phyloP scores from a whole-genome alignment of 1,284 basidiomycete species.

The Malassezia nana region DNA sequence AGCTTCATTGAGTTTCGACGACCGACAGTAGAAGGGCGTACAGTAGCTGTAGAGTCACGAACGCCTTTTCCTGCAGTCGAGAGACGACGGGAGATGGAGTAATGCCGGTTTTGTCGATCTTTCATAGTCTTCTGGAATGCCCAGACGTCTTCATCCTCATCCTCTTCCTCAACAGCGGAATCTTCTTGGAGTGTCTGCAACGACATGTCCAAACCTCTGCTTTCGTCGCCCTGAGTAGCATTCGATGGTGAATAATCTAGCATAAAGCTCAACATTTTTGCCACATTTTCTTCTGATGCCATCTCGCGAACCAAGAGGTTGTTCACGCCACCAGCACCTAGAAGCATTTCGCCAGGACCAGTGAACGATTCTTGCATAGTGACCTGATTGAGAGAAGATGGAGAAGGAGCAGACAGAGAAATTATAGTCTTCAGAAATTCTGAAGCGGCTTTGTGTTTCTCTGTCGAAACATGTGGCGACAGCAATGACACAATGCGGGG shows the following conservation, averaged over 20 bases:
- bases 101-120: slow-evolving; percentile 7
- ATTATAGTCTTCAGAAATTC: slow-evolving; percentile 93
- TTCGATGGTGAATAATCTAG: slow-evolving; percentile 51
- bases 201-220: neutral
- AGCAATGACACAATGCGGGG: slow-evolving; percentile 70
- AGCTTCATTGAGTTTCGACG: slow-evolving; percentile 31
- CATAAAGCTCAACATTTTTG: slow-evolving; percentile 69
- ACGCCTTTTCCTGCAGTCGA: slow-evolving; percentile 14
- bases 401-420: slow-evolving; percentile 81
- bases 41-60: slow-evolving; percentile 37
- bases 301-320: slow-evolving; percentile 83
- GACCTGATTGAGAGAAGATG: slow-evolving; percentile 53
- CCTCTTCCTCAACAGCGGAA: slow-evolving; percentile 41
- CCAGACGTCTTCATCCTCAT: slow-evolving; percentile 37
- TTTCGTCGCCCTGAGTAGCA: neutral
- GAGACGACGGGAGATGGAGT: neutral
- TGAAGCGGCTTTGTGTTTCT: slow-evolving; percentile 75
- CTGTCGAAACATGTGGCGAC: slow-evolving; percentile 65
- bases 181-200: slow-evolving; percentile 23
- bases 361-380: slow-evolving; percentile 43
- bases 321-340: slow-evolving; percentile 35
- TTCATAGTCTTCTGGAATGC: slow-evolving; percentile 24
- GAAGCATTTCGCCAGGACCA: slow-evolving; percentile 20
- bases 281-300: slow-evolving; percentile 65
- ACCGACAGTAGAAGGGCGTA: slow-evolving; percentile 29